These are phyloP conservation scores for Cyclotella choctawhatcheeana DNA, from an alignment of 108 stramenopile genomes.

Conservation along the genomic window DNA sequence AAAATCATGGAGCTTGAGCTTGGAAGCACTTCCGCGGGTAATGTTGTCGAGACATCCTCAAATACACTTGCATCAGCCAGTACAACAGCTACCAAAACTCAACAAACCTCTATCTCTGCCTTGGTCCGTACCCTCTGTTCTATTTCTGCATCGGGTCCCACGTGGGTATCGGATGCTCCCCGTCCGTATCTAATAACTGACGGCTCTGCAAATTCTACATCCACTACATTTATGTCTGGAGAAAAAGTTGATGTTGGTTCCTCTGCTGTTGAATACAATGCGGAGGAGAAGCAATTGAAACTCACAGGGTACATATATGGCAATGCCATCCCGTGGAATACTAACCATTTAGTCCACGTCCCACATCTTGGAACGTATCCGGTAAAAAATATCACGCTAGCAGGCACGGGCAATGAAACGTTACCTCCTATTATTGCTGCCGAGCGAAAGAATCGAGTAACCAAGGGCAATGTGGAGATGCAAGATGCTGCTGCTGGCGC, in stretches of 20 bases:
- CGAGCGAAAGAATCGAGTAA: slow-evolving; percentile 44
- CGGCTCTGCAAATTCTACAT: slow-evolving; percentile 20
- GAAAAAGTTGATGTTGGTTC: neutral
- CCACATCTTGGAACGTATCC: slow-evolving; percentile 91
- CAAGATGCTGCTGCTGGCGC: slow-evolving; percentile 24
- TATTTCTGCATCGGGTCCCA: slow-evolving; percentile 70
- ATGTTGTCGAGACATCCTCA: slow-evolving; percentile 3
- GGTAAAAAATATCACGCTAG: slow-evolving; percentile 57
- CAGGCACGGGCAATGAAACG: slow-evolving; percentile 21
- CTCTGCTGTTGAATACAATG: slow-evolving; percentile 57
- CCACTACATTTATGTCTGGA: neutral
- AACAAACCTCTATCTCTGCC: slow-evolving; percentile 50
- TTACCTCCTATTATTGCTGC: slow-evolving; percentile 48
- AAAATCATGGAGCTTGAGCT: slow-evolving; percentile 76
- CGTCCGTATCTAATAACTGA: slow-evolving; percentile 79
- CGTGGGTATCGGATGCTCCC: slow-evolving; percentile 78
- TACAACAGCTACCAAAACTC: slow-evolving; percentile 18
- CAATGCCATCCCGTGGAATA: slow-evolving; percentile 74
- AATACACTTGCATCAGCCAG: slow-evolving; percentile 8
- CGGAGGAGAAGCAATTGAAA: slow-evolving; percentile 57
- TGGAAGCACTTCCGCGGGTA: slow-evolving; percentile 11
- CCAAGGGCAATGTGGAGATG: slow-evolving; percentile 38
- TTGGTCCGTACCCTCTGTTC: slow-evolving; percentile 75
- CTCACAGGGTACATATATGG: slow-evolving; percentile 94
- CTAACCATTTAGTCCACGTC: slow-evolving; percentile 87